phyloP scores from a whole-genome alignment of 2,329 filamentous ascomycete genomes.

The Zelopaecilomyces penicillatus region DNA sequence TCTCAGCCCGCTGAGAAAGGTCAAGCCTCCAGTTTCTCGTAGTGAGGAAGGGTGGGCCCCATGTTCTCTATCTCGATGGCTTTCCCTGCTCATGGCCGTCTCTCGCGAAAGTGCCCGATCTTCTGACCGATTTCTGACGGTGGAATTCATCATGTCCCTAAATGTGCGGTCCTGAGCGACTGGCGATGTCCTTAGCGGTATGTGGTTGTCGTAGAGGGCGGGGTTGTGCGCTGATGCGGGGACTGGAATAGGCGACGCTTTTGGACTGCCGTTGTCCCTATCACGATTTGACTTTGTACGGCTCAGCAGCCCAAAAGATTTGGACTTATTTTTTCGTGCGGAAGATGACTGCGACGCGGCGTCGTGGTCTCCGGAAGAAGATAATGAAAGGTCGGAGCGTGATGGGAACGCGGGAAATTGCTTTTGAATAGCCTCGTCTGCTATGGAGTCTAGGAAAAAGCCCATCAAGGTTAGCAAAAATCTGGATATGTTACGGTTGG shows the following conservation, averaged over 20 bases:
- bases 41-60: slow-evolving; percentile 46
- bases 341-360: slow-evolving; percentile 22
- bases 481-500: background rate
- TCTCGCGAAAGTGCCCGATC: slow-evolving; percentile 51
- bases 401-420: slow-evolving; percentile 34
- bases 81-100: slow-evolving; percentile 31
- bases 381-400: slow-evolving; percentile 45
- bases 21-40: slow-evolving; percentile 53
- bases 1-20: slow-evolving; percentile 66
- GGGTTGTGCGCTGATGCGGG: slow-evolving; percentile 17
- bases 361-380: slow-evolving; percentile 41
- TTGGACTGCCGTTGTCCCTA: slow-evolving; percentile 36
- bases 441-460: slow-evolving; percentile 15
- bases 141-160: slow-evolving; percentile 58
- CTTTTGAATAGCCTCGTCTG: slow-evolving; percentile 28
- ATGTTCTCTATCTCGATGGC: slow-evolving; percentile 37
- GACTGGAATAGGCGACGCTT: slow-evolving; percentile 21
- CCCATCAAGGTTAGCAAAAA: slow-evolving; percentile 2
- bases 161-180: slow-evolving; percentile 58
- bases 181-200: slow-evolving; percentile 52
- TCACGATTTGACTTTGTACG: slow-evolving; percentile 45
- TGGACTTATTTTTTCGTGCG: slow-evolving; percentile 43
- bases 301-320: slow-evolving; percentile 44
- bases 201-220: slow-evolving; percentile 20
- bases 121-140: slow-evolving; percentile 61